Conservation (phyloP, 345 rosid species). For the Kandelia obovata region DNA sequence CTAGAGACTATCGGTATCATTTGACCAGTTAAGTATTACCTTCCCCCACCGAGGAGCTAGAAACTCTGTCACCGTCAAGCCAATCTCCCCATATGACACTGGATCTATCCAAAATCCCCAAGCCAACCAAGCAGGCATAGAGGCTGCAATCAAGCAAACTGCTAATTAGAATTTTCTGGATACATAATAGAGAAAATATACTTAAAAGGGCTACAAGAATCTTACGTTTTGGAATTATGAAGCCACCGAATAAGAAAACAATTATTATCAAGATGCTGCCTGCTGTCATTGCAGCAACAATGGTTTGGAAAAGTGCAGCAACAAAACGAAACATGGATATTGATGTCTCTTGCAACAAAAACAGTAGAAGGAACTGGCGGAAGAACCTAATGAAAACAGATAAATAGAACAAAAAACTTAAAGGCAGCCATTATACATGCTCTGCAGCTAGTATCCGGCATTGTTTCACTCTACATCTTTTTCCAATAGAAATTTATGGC, state of each 20-base stretch:
- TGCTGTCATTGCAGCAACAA: slow-evolving; percentile 42
- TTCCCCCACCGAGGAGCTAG: slow-evolving; percentile 72
- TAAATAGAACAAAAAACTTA: not conserved
- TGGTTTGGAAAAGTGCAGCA: slow-evolving; percentile 56
- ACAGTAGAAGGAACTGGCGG: slow-evolving; percentile 53
- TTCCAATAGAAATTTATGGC: not conserved
- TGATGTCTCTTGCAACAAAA: slow-evolving; percentile 55
- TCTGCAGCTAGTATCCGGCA: not conserved
- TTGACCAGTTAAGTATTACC: slow-evolving; percentile 25
- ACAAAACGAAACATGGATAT: slow-evolving; percentile 67
- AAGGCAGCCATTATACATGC: not conserved
- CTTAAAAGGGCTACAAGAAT: not conserved
- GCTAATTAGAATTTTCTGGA: not conserved
- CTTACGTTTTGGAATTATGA: slow-evolving; percentile 57
- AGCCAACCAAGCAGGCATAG: slow-evolving; percentile 65
- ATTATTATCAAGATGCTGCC: slow-evolving; percentile 44
- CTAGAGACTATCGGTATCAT: not conserved
- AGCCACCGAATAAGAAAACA: slow-evolving; percentile 56
- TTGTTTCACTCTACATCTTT: not conserved
- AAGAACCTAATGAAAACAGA: slow-evolving; percentile 50
- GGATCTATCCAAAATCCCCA: slow-evolving; percentile 87
- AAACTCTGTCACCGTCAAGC: slow-evolving; percentile 60
- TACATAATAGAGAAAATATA: not conserved
- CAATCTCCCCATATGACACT: slow-evolving; percentile 63
- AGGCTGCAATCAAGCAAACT: slow-evolving; percentile 39